These are phyloP conservation scores for Tuber microsphaerosporum DNA, from an alignment of 495 filamentous ascomycete species.

Conservation along the genomic window DNA sequence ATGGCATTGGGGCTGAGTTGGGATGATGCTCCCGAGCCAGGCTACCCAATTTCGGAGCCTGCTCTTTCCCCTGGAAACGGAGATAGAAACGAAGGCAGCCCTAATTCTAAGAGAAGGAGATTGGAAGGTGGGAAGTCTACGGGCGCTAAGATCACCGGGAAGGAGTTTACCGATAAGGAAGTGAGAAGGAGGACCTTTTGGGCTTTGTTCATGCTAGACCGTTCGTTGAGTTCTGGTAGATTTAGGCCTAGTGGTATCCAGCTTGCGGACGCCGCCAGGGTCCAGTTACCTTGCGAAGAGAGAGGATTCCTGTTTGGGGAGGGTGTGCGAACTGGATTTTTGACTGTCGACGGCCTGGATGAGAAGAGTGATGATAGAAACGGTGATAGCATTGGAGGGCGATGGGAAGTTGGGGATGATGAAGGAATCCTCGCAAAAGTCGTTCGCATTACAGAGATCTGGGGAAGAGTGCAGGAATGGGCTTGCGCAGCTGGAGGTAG, in stretches of 20 bases:
- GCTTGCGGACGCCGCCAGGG: constrained; percentile 41
- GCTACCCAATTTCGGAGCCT: constrained; percentile 20
- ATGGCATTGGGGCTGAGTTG: constrained; percentile 36
- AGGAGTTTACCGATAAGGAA: constrained; percentile 63
- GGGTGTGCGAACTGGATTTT: constrained; percentile 54
- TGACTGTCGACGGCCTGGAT: constrained; percentile 41
- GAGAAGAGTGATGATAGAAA: constrained; percentile 28
- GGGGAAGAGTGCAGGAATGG: constrained; percentile 51
- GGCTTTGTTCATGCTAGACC: constrained; percentile 76
- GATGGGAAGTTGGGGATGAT: constrained; percentile 54
- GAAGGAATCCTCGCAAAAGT: constrained; percentile 69
- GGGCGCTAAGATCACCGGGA: constrained; percentile 40
- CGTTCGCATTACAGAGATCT: constrained; percentile 69
- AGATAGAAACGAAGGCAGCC: constrained; percentile 17
- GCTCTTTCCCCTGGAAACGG: constrained; percentile 21
- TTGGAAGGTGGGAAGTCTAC: constrained; percentile 42
- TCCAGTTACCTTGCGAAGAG: constrained; percentile 62
- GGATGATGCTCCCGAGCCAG: constrained; percentile 24
- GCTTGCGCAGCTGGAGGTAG: constrained; percentile 29
- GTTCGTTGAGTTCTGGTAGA: constrained; percentile 68
- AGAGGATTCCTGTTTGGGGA: constrained; percentile 60
- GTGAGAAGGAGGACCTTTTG: constrained; percentile 76
- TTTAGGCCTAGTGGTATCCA: constrained; percentile 33
- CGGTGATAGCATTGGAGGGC: constrained; percentile 46
- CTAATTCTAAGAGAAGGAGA: constrained; percentile 32